Evolutionary conservation across 225 moss, liverwort and hornwort species (phyloP).

Genomic region (Straminergon stramineum): DNA sequence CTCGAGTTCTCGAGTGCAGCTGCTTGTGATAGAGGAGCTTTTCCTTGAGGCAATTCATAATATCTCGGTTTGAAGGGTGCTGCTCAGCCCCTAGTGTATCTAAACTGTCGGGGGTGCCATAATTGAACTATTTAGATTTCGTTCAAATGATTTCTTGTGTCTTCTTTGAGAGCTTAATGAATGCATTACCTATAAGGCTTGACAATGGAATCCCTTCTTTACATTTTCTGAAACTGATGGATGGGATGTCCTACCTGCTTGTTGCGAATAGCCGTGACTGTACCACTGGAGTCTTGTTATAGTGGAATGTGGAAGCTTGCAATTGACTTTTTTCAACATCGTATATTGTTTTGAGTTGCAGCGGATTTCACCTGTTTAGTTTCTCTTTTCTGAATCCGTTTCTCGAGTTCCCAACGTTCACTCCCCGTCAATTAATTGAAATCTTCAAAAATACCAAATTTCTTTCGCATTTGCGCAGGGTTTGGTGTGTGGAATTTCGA

Average conservation of each 20-base stretch:
- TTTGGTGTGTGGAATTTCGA: not conserved
- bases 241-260: not conserved
- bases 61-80: too few relatives aligned
- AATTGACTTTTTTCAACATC: not conserved
- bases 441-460: too few relatives aligned
- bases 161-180: not conserved
- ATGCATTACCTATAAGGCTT: too few relatives aligned
- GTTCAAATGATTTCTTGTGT: not conserved
- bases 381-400: too few relatives aligned
- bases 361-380: not conserved
- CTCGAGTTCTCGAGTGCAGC: not conserved
- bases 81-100: too few relatives aligned
- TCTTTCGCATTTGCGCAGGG: too few relatives aligned
- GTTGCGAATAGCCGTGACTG: not conserved
- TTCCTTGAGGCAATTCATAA: too few relatives aligned
- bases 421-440: too few relatives aligned
- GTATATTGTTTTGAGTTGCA: not conserved
- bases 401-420: too few relatives aligned
- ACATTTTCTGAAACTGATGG: not conserved
- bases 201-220: not conserved
- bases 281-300: not conserved
- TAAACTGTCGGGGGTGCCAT: not conserved
- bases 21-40: too few relatives aligned
- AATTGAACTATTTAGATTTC: not conserved
- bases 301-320: not conserved